Conservation (phyloP, 805 yeast species). For the Cyberlindnera xishuangbannaensis region DNA sequence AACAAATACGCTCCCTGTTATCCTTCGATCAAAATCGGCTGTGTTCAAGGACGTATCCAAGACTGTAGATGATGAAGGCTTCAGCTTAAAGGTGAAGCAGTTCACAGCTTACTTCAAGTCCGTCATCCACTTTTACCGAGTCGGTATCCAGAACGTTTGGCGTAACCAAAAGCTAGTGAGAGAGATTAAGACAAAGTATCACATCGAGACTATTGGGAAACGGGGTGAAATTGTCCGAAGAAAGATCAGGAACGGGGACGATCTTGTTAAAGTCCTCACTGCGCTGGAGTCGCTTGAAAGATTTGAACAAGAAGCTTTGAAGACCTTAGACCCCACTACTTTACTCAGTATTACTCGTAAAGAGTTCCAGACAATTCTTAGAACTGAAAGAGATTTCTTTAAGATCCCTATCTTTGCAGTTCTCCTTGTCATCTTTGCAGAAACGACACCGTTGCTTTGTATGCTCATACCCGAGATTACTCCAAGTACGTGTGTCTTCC, state of each 20-base stretch:
- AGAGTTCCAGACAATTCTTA: constrained; percentile 37
- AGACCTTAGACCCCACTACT: constrained; percentile 16
- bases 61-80: constrained; percentile 23
- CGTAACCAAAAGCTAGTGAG: constrained; percentile 31
- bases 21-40: constrained; percentile 23
- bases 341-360: constrained; percentile 38
- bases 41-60: constrained; percentile 25
- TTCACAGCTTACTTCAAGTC: constrained; percentile 39
- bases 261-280: constrained; percentile 33
- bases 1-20: constrained; percentile 27
- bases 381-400: constrained; percentile 39
- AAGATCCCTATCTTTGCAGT: constrained; percentile 51
- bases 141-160: constrained; percentile 55
- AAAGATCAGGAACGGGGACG: constrained; percentile 30
- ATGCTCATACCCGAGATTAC: constrained; percentile 48
- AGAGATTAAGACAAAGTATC: constrained; percentile 23
- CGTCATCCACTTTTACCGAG: constrained; percentile 46
- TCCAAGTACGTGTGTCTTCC: constrained; percentile 54
- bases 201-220: constrained; percentile 21
- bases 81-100: constrained; percentile 29
- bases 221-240: constrained; percentile 17
- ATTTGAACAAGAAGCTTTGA: constrained; percentile 32
- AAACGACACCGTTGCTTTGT: constrained; percentile 48
- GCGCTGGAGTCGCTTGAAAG: constrained; percentile 28
- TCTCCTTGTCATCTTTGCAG: constrained; percentile 44